Evolutionary conservation across 2,329 filamentous ascomycete species (phyloP), one percentile per base, ranked within the genome.

Genomic region (Neofusicoccum sp.): DNA sequence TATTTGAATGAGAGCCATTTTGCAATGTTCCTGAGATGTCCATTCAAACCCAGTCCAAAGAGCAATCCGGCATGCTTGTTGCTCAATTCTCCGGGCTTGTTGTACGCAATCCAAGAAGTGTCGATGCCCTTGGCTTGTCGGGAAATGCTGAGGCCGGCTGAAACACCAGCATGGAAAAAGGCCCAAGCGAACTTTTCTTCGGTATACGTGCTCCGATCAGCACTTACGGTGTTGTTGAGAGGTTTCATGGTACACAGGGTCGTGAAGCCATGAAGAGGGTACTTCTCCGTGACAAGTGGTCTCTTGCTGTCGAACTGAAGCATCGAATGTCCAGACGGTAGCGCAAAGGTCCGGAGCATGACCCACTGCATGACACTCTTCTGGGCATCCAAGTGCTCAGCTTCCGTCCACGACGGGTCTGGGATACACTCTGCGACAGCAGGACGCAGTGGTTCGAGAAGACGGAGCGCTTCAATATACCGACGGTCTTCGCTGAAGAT

Each of bases 1-100:
- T 99, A 99, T 73, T 97, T 98, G 84, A 98, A 99, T 7, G 93
- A 94, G 47, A 99, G 89, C 94, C 95, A 99, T 79, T 98, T 98
- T 2, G 95, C 95, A 33, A 99, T 85, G 6, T 88, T 90, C 69
- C 92, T 95, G n/a, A 99, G 81, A 77, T 99, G 96, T 0, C 95
- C 96, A 70, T 97, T 97, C 29, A 99, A 81, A 3, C 95, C 95
- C 4, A 99, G 83, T 4, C 93, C 95, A 0, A 99, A 83, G 47
- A 99, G 79, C 67, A 99, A 95, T 0, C 95, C 95, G 34, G 95
- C 96, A 75, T 99, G 95, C n/a, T 95, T 87, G 73, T 98, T 97
- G 66, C 90, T 97, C 12, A 97, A 83, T 60, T 99, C 95, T 41
- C 87, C 85, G 0, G 95, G 94, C 74, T 97, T 97, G 80, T 99